Percentiles rank a stretch among this genome's conserved stretches.
Evolutionary conservation across 2,329 filamentous ascomycete species (phyloP).

Genomic region (Sclerotinia nivalis): DNA sequence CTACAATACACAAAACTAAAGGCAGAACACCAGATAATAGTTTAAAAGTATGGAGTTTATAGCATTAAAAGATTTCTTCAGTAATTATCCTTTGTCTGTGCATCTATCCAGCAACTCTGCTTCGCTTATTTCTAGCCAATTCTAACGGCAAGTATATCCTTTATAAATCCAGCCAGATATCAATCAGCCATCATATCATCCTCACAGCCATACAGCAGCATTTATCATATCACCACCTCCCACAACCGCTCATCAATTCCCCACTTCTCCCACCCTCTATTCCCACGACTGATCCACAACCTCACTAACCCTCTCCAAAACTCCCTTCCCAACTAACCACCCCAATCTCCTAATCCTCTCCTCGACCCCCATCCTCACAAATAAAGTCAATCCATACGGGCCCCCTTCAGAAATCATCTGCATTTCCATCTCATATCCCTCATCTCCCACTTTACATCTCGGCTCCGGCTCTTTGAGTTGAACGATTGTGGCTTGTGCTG

Average conservation of each 20-base stretch:
- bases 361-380: constrained; percentile 56
- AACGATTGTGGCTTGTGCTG: constrained; percentile 64
- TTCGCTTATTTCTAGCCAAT: background rate
- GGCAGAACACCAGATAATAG: constrained; percentile 45
- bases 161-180: background rate
- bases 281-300: constrained; percentile 50
- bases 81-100: background rate
- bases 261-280: constrained; percentile 2
- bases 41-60: constrained; percentile 50
- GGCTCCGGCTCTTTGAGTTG: constrained; percentile 45
- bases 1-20: constrained; percentile 1
- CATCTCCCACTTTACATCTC: constrained; percentile 24
- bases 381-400: constrained; percentile 51
- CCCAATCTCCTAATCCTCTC: constrained; percentile 55
- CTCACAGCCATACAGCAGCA: background rate
- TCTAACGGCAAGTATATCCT: background rate
- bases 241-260: background rate
- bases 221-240: background rate
- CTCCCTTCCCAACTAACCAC: constrained; percentile 51
- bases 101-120: background rate
- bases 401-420: background rate
- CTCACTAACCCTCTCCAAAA: constrained; percentile 54
- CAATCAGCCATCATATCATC: background rate
- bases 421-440: constrained; percentile 24
- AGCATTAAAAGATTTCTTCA: constrained; percentile 22